Evolutionary conservation across 768 basidiomycete species (phyloP), one percentile per base, ranked within the genome.

Genomic region (Mycena leptocephala): DNA sequence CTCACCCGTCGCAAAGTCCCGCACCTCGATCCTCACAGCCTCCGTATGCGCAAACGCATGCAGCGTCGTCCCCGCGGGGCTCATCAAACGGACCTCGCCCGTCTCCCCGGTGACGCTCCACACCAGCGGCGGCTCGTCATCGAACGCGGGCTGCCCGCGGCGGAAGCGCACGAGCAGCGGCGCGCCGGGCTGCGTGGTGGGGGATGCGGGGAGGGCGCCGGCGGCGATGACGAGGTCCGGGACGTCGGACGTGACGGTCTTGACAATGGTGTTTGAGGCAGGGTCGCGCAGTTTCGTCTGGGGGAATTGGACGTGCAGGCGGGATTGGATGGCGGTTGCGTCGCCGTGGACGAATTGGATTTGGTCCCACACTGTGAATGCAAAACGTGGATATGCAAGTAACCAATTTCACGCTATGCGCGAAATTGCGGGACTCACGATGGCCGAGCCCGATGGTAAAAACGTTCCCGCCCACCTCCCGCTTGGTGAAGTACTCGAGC

Each of bases 341-440:
- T 82, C 76, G 39, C 70, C 75, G 28, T 74, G 77, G 41, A 83
- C 77, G 33, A 68, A 64, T 56, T 71, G 70, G 8, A 75, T 70
- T 22, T 79, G 48, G 39, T 74, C 70, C 22, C 59, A 69, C 39
- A 81, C 62, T 74, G 77, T 51, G 28, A 20, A 68, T 35, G 79
- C 76, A 5, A 75, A n/a, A n/a, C n/a, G n/a, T n/a, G n/a, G n/a
- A n/a, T n/a, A n/a, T n/a, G n/a, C n/a, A 63, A 48, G 76, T 28
- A 26, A 51, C 8, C 61, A 77, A 68, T 30, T 53, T 63, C 37
- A 80, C 53, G 30, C 76, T 39, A 9, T 67, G 24, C 20, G 72
- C 67, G 28, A 72, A 73, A 16, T 11, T n/a, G n/a, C n/a, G n/a
- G n/a, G 16, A 66, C 66, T 53, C 51, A 70, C 72, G 26, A 63